These are phyloP conservation scores for Mycena crocata DNA, from an alignment of 768 basidiomycete genomes.

Conservation along the genomic window DNA sequence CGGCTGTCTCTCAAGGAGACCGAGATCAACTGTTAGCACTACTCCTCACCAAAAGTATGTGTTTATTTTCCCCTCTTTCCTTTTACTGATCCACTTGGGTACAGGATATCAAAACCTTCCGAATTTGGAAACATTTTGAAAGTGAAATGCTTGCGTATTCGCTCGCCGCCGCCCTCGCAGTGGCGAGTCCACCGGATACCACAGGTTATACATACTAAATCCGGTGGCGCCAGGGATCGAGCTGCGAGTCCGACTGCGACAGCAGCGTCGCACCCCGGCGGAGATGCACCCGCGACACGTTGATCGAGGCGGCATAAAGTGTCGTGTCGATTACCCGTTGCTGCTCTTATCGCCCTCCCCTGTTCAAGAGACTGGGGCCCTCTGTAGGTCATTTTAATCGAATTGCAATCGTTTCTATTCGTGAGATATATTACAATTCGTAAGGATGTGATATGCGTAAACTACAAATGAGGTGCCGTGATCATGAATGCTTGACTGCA, in stretches of 20 bases:
- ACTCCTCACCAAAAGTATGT: too few relatives aligned
- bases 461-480: constrained; percentile 37
- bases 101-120: too few relatives aligned
- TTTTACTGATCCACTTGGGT: too few relatives aligned
- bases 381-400: constrained; percentile 9
- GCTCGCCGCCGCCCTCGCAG: constrained; percentile 13
- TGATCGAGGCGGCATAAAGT: constrained; percentile 32
- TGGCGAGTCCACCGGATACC: constrained; percentile 26
- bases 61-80: too few relatives aligned
- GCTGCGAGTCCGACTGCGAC: constrained; percentile 44
- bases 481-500: constrained; percentile 28
- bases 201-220: constrained; percentile 24
- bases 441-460: constrained; percentile 29
- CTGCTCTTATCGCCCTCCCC: too few relatives aligned
- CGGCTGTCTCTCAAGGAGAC: too few relatives aligned
- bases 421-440: constrained; percentile 34
- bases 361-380: too few relatives aligned
- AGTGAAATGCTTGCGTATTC: not conserved
- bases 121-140: too few relatives aligned
- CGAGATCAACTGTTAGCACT: too few relatives aligned
- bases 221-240: constrained; percentile 36
- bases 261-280: constrained; percentile 50
- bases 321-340: constrained; percentile 20
- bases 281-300: constrained; percentile 42
- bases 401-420: constrained; percentile 35